Evolutionary conservation across 139 green algal species (phyloP).

Genomic region (Volvox reticuliferus): DNA sequence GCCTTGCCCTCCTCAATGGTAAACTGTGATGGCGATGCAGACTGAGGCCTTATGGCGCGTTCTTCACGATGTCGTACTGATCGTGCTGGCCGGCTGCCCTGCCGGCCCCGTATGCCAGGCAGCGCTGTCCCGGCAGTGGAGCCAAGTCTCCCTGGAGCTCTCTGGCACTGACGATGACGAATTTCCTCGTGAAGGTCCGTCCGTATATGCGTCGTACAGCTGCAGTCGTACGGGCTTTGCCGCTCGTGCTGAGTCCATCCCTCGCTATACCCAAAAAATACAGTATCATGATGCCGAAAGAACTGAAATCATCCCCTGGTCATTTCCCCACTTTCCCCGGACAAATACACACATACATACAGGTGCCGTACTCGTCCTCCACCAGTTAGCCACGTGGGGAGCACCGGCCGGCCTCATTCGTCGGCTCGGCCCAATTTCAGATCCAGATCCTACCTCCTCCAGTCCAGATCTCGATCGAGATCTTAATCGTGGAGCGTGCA

Average conservation of each 20-base stretch:
- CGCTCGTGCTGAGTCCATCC: too few relatives aligned
- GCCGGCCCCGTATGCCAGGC: background rate
- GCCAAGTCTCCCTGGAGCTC: background rate
- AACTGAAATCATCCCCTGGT: background rate
- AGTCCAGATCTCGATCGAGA: background rate
- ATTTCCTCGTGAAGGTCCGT: background rate
- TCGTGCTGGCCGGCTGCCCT: background rate
- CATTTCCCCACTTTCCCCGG: too few relatives aligned
- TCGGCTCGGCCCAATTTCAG: background rate
- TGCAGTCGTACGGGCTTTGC: background rate
- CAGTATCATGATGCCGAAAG: background rate
- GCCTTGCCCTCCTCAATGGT: too few relatives aligned
- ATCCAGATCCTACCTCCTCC: background rate
- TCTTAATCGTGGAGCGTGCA: background rate
- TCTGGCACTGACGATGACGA: background rate
- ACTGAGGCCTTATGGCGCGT: background rate
- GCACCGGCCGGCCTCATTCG: background rate
- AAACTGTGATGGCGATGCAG: background rate
- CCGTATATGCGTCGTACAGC: background rate
- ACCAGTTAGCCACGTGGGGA: constrained; percentile 11
- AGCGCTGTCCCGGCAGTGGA: constrained; percentile 22
- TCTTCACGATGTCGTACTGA: constrained; percentile 21
- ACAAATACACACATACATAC: background rate
- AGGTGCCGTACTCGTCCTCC: constrained; percentile 9
- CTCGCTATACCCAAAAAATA: too few relatives aligned